phyloP scores from a whole-genome alignment of 805 yeast genomes.

The Zygoascus flipseniorum region DNA sequence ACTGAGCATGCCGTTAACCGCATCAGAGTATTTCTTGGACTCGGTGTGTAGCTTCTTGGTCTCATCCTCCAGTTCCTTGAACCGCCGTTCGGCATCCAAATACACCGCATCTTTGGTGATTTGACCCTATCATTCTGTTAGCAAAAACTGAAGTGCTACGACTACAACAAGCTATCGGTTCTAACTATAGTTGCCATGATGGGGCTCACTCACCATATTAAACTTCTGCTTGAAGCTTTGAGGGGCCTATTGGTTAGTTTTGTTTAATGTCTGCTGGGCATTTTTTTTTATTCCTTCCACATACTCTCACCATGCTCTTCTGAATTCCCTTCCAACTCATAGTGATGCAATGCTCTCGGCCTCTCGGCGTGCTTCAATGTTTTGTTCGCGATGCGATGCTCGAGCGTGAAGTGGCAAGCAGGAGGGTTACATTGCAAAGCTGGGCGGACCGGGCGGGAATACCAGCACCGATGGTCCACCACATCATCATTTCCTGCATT shows the following conservation, averaged over 20 bases:
- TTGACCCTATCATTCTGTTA: constrained; percentile 19
- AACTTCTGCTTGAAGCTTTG: constrained; percentile 84
- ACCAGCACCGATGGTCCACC: too few species aligned
- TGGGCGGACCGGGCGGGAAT: too few species aligned
- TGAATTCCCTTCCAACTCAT: constrained; percentile 89
- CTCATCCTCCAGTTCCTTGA: constrained; percentile 82
- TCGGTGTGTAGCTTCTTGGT: constrained; percentile 86
- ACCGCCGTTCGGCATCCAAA: constrained; percentile 91
- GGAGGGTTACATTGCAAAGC: background rate
- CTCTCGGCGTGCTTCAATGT: background rate
- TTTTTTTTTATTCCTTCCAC: constrained; percentile 9
- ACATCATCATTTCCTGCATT: too few species aligned
- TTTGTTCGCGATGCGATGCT: background rate
- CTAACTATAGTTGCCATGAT: background rate
- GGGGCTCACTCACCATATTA: constrained; percentile 50
- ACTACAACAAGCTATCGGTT: too few species aligned
- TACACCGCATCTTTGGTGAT: constrained; percentile 78
- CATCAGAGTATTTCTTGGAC: constrained; percentile 79
- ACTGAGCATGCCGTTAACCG: constrained; percentile 87
- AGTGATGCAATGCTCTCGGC: background rate
- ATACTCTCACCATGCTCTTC: constrained; percentile 52
- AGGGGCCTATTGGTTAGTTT: constrained; percentile 50
- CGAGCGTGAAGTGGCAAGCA: background rate
- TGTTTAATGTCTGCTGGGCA: too few species aligned
- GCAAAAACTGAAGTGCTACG: background rate